Evolutionary conservation across 257 asterid genomes (phyloP).

Genomic region (Capsicum pubescens): DNA sequence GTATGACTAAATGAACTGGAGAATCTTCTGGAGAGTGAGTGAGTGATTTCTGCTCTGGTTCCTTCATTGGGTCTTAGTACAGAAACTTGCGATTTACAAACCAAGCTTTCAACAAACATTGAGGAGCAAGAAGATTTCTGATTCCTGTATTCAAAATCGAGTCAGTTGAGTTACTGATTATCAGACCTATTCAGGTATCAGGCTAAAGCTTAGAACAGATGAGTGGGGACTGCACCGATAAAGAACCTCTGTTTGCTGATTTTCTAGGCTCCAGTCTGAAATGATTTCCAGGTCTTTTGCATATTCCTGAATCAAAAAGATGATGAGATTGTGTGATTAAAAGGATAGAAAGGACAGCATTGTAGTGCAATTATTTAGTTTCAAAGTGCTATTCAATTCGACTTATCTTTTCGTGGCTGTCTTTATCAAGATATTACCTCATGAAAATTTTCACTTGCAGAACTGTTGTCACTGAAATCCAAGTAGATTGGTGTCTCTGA

Average conservation of each 20-base stretch:
- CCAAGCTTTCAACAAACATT: conserved; percentile 36
- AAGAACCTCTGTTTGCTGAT: conserved; percentile 40
- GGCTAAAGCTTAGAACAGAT: conserved; percentile 30
- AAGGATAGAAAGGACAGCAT: not conserved
- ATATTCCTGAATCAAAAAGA: conserved; percentile 47
- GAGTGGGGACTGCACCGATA: conserved; percentile 42
- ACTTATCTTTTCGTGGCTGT: not conserved
- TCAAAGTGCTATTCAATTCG: not conserved
- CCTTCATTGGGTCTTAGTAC: conserved; percentile 31
- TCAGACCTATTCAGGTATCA: conserved; percentile 25
- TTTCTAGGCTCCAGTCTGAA: conserved; percentile 37
- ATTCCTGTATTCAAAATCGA: conserved; percentile 42
- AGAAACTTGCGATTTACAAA: conserved; percentile 41
- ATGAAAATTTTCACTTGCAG: conserved; percentile 44
- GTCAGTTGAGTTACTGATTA: not conserved
- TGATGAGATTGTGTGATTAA: conserved; percentile 21
- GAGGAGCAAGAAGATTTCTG: conserved; percentile 32
- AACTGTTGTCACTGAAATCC: conserved; percentile 45
- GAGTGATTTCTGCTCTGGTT: conserved; percentile 33
- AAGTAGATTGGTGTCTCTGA: conserved; percentile 56
- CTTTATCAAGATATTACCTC: conserved; percentile 48
- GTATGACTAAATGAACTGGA: conserved; percentile 46
- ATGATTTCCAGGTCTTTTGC: conserved; percentile 40
- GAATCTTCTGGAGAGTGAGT: conserved; percentile 55
- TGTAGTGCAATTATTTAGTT: not conserved